Evolutionary conservation across 441 rosid species (phyloP).

Genomic region (Populus tomentosa): DNA sequence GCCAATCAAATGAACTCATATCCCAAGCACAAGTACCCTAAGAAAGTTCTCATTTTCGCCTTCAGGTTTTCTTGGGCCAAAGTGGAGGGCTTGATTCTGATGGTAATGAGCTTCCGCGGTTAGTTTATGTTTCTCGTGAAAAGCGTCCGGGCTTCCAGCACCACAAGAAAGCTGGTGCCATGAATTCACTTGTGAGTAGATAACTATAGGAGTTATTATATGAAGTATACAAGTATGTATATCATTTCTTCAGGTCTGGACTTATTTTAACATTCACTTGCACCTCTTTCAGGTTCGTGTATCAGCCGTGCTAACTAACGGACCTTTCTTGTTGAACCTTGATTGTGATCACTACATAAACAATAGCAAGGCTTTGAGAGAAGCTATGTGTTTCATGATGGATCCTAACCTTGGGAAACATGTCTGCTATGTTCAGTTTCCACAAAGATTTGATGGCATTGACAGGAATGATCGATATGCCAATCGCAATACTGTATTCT

Average conservation of each 20-base stretch:
- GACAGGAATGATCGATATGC: too few relatives aligned
- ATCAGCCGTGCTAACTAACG: too few relatives aligned
- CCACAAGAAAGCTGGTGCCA: slow-evolving; percentile 99
- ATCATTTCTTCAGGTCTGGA: background rate
- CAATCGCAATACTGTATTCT: too few relatives aligned
- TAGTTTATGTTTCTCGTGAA: slow-evolving; percentile 42
- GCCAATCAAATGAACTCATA: background rate
- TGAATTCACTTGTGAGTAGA: slow-evolving; percentile 86
- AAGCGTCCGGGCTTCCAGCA: slow-evolving; percentile 97
- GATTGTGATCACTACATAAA: too few relatives aligned
- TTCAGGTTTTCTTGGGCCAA: slow-evolving; percentile 96
- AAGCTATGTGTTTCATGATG: too few relatives aligned
- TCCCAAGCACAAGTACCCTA: background rate
- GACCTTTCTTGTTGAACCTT: too few relatives aligned
- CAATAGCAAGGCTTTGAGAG: too few relatives aligned
- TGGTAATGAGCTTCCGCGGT: slow-evolving; percentile 90
- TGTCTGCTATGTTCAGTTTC: too few relatives aligned
- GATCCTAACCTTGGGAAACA: too few relatives aligned
- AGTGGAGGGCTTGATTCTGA: slow-evolving; percentile 96
- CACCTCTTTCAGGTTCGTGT: too few relatives aligned
- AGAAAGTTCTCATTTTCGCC: slow-evolving; percentile 2
- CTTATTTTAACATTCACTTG: slow-evolving; percentile 15
- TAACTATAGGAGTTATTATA: background rate
- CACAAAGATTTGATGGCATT: too few relatives aligned
- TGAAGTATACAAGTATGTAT: background rate